Base-by-base conservation (phyloP, 345 rosid species). In the Euphorbia tirucalli region DNA sequence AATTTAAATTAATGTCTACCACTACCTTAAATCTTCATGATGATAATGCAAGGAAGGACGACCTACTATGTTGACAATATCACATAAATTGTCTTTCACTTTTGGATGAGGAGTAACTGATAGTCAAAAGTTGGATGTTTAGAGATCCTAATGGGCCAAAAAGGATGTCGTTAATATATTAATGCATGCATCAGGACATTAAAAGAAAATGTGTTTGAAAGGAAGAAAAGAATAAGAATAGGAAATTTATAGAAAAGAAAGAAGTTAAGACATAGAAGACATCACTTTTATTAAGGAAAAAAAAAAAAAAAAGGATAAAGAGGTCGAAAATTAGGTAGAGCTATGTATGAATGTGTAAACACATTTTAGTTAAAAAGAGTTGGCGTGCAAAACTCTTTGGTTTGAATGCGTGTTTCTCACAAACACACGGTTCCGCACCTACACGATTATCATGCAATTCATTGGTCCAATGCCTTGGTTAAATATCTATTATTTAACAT, bases 301-400 rank as follows among this genome's bases (percentile, higher is more conserved):
- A 41, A n/a, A 19, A 14, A 16, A 57, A 7, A 24, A 16, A 41
- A 0, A 16, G 1, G 55, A 46, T 18, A 11, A 44, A 59, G 10
- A 43, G 1, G 4, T 28, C 31, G 0, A 21, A 27, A 66, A 66
- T 66, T 66, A 71, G 66, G 74, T 48, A 60, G 10, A 62, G 16
- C 7, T 1, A 8, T 24, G 30, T 35, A 35, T 35, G 39, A 3
- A 7, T 35, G 39, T 35, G 39, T 35, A 27, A 4, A 13, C 11
- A 22, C 8, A 37, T 13, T 37, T 24, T 49, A 50, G 21, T 66
- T 43, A 44, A 32, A n/a, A 28, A 35, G 61, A 18, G 52, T 31
- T 72, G 54, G 63, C 75, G 75, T 63, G 69, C 62, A 71, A 50
- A 63, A 63, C 60, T 32, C 63, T 61, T 50, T 72, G 55, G 32